Percentiles rank a stretch among this genome's conserved stretches.
These are phyloP conservation scores for Trichoderma polysporum DNA, from an alignment of 2,329 filamentous ascomycete species.

Conservation along the genomic window DNA sequence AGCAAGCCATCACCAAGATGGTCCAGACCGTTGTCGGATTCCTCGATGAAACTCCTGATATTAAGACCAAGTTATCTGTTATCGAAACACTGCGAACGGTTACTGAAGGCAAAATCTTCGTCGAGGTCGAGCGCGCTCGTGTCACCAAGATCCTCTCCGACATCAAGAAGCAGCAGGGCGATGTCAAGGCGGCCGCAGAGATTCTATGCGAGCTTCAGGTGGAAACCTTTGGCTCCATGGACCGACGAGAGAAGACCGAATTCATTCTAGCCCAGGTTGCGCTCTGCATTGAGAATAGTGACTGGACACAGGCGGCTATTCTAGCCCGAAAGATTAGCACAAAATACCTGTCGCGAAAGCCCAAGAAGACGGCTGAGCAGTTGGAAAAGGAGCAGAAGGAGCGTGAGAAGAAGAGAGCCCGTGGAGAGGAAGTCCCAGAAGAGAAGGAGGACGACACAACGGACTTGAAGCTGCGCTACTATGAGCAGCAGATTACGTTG, in stretches of 20 bases:
- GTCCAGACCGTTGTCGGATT: constrained; percentile 95
- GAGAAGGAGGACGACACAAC: constrained; percentile 87
- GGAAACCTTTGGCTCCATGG: constrained; percentile 98
- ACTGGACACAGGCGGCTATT: constrained; percentile 95
- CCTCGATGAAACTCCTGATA: constrained; percentile 77
- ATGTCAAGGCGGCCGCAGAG: constrained; percentile 84
- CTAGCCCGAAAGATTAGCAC: constrained; percentile 97
- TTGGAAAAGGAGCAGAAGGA: constrained; percentile 88
- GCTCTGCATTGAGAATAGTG: constrained; percentile 90
- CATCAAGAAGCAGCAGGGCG: constrained; percentile 95
- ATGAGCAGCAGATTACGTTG: constrained; percentile 93
- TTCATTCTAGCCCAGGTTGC: constrained; percentile 95
- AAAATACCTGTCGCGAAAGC: constrained; percentile 83
- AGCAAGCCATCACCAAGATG: constrained; percentile 99
- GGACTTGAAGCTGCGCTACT: constrained; percentile 92
- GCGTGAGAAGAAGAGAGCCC: constrained; percentile 78
- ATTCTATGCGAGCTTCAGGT: constrained; percentile 97
- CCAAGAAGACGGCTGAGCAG: constrained; percentile 86
- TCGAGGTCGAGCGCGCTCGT: constrained; percentile 95
- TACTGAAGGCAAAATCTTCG: constrained; percentile 99
- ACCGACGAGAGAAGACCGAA: constrained; percentile 94
- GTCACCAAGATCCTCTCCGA: constrained; percentile 93
- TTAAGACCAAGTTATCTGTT: constrained; percentile 86
- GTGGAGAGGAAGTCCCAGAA: constrained; percentile 74
- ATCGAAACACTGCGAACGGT: constrained; percentile 96